Conservation (phyloP, 805 yeast genomes). For the Candida corydali region DNA sequence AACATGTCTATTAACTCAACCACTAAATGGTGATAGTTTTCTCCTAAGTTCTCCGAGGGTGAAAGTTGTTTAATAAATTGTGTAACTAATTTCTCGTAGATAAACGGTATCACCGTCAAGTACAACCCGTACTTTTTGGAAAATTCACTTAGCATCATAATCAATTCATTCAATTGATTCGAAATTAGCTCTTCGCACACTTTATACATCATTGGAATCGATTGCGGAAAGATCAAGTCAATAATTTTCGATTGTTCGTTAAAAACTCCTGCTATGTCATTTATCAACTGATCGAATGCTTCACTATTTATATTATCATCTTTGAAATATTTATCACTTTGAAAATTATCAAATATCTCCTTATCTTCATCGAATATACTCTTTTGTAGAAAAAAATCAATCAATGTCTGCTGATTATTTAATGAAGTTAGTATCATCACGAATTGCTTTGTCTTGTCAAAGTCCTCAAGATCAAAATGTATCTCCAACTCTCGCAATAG, state of each 20-base stretch:
- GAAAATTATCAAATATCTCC: slow-evolving; percentile 26
- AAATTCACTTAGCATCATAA: slow-evolving; percentile 22
- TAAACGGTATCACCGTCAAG: slow-evolving; percentile 35
- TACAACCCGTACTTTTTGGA: slow-evolving; percentile 27
- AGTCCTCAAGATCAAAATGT: slow-evolving; percentile 47
- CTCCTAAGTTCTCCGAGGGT: slow-evolving; percentile 35
- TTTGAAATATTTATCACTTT: slow-evolving; percentile 18
- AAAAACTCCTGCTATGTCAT: slow-evolving; percentile 30
- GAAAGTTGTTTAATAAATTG: slow-evolving; percentile 23
- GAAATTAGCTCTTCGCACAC: slow-evolving; percentile 44
- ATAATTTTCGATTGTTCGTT: slow-evolving; percentile 35
- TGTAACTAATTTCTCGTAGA: slow-evolving; percentile 26
- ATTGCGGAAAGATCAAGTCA: slow-evolving; percentile 41
- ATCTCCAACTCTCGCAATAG: slow-evolving; percentile 63
- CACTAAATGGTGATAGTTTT: slow-evolving; percentile 25
- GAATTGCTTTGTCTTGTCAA: slow-evolving; percentile 30
- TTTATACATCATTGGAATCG: slow-evolving; percentile 44
- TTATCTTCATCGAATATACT: slow-evolving; percentile 34
- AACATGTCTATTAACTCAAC: slow-evolving; percentile 38
- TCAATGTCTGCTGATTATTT: slow-evolving; percentile 39
- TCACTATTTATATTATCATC: slow-evolving; percentile 10
- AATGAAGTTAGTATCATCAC: slow-evolving; percentile 32
- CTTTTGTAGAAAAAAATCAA: slow-evolving; percentile 42
- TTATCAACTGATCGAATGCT: slow-evolving; percentile 20
- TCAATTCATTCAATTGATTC: slow-evolving; percentile 33